phyloP scores from a whole-genome alignment of 2,329 filamentous ascomycete species.

The Sordariomycetes sp. region DNA sequence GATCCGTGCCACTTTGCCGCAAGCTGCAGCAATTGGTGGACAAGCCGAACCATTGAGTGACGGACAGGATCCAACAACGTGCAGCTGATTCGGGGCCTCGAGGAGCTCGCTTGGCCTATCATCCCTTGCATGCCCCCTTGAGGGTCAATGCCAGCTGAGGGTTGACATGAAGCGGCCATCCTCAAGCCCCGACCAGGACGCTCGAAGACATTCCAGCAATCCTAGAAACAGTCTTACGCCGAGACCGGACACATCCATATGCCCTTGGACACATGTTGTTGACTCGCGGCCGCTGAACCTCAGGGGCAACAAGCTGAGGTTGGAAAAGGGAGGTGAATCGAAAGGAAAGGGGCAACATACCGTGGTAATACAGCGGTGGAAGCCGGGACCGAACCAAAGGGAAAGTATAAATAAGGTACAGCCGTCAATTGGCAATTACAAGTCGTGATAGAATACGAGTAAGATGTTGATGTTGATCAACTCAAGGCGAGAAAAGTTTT shows the following conservation, averaged over 20 bases:
- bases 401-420: neutral
- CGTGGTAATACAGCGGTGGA: conserved; percentile 1
- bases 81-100: conserved; percentile 1
- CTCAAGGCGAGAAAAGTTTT: conserved; percentile 2
- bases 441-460: neutral
- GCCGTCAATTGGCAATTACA: neutral
- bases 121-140: conserved; percentile 1
- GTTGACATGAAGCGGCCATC: neutral
- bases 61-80: conserved; percentile 1
- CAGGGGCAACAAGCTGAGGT: neutral
- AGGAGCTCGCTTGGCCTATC: conserved; percentile 2
- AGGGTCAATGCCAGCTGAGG: neutral
- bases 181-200: neutral
- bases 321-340: neutral
- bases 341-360: neutral
- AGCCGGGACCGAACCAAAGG: neutral
- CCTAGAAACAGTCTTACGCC: no score
- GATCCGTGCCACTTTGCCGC: neutral
- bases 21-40: conserved; percentile 1
- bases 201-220: no score
- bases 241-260: no score
- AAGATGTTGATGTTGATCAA: conserved; percentile 1
- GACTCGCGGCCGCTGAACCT: no score
- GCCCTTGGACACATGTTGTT: no score
- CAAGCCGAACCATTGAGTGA: no score